Percentiles rank a stretch among this genome's conserved stretches.
Conservation (phyloP, 768 basidiomycete species). For the Clathrus columnatus region DNA sequence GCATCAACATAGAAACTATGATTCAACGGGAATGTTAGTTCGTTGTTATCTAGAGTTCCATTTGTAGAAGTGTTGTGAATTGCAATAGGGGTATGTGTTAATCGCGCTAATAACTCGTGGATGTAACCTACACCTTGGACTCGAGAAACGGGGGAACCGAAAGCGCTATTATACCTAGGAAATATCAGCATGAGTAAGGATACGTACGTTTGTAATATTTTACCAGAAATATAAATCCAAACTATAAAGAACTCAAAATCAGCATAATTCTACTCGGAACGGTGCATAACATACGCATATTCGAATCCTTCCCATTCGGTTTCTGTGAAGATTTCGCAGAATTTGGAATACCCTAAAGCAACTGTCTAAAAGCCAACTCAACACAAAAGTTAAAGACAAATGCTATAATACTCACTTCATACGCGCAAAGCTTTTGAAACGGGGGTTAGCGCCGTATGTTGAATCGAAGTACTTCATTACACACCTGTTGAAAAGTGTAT, state of each 20-base stretch:
- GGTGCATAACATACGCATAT: slow-evolving; percentile 50
- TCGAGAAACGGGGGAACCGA: slow-evolving; percentile 73
- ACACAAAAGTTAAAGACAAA: not conserved
- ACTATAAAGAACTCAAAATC: slow-evolving; percentile 24
- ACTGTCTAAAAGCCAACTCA: slow-evolving; percentile 53
- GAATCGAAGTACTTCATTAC: not conserved
- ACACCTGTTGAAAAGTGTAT: slow-evolving; percentile 61
- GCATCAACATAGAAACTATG: slow-evolving; percentile 27
- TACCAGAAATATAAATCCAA: slow-evolving; percentile 61
- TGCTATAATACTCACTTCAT: slow-evolving; percentile 51
- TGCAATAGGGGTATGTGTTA: slow-evolving; percentile 65
- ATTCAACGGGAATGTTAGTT: slow-evolving; percentile 19
- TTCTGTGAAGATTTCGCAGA: slow-evolving; percentile 83
- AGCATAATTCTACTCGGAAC: not conserved
- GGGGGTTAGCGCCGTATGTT: not conserved
- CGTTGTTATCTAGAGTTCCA: slow-evolving; percentile 62
- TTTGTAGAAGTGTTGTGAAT: slow-evolving; percentile 80
- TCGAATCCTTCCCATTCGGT: slow-evolving; percentile 93
- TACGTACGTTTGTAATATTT: not conserved
- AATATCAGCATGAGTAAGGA: slow-evolving; percentile 6
- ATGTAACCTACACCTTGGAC: slow-evolving; percentile 73
- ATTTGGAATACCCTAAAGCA: slow-evolving; percentile 82
- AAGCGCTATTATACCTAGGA: slow-evolving; percentile 56
- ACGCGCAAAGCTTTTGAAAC: slow-evolving; percentile 49
- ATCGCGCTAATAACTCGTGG: slow-evolving; percentile 75